A percentile compares a stretch with the other conserved stretches of the same genome.
These are phyloP conservation scores for Blastobotrys capitulatus DNA, from an alignment of 1,139 yeast species.

Conservation along the genomic window DNA sequence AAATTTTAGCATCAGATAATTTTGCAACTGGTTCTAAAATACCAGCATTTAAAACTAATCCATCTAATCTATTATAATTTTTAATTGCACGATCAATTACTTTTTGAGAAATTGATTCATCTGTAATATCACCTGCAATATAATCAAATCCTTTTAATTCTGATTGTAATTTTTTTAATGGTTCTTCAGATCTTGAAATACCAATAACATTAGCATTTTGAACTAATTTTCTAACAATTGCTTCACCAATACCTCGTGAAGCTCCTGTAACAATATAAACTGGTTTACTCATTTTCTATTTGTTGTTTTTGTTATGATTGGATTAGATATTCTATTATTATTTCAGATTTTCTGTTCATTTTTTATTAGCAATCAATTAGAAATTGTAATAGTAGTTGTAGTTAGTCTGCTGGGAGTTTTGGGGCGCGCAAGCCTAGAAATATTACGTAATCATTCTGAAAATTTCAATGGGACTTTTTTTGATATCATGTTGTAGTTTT, in stretches of 20 bases:
- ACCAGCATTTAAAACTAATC: slow-evolving; percentile 84
- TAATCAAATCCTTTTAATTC: slow-evolving; percentile 41
- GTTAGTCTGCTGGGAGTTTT: too few relatives aligned
- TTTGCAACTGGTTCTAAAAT: slow-evolving; percentile 71
- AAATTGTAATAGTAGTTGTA: too few relatives aligned
- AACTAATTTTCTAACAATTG: slow-evolving; percentile 56
- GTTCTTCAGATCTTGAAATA: slow-evolving; percentile 58
- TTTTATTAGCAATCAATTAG: too few relatives aligned
- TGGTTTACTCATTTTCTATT: slow-evolving; percentile 13
- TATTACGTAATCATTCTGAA: too few relatives aligned
- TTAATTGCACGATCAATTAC: slow-evolving; percentile 47
- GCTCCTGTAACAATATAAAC: slow-evolving; percentile 66
- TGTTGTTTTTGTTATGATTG: too few relatives aligned
- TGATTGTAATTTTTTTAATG: slow-evolving; percentile 39
- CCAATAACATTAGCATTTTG: slow-evolving; percentile 52
- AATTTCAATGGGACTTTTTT: too few relatives aligned
- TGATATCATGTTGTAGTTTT: too few relatives aligned
- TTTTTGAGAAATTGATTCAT: slow-evolving; percentile 34
- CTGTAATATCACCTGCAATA: slow-evolving; percentile 61
- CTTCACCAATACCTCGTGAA: slow-evolving; percentile 70
- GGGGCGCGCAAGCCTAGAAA: too few relatives aligned
- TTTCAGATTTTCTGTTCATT: background rate
- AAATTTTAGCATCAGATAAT: slow-evolving; percentile 45
- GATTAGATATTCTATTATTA: background rate
- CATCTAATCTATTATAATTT: slow-evolving; percentile 58